Percentiles rank a stretch among this genome's conserved stretches.
phyloP scores from a whole-genome alignment of 129 eudicot genomes.

The Rutidosis leptorrhynchoides region DNA sequence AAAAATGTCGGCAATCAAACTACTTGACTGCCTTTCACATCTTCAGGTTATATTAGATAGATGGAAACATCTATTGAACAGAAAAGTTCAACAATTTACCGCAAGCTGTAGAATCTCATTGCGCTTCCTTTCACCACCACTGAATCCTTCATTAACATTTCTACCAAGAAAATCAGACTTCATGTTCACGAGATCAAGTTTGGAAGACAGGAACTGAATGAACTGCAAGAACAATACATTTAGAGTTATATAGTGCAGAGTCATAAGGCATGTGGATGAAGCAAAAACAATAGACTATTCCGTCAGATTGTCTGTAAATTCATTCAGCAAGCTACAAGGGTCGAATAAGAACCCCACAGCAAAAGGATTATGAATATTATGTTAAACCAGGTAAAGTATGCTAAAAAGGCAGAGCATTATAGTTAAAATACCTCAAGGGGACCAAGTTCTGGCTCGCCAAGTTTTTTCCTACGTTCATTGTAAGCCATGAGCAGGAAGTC shows the following conservation, averaged over 20 bases:
- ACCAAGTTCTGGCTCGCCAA: conserved; percentile 73
- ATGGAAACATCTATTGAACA: background rate
- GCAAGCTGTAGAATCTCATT: conserved; percentile 97
- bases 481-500: conserved; percentile 93
- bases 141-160: conserved; percentile 98
- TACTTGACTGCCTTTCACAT: too few relatives aligned
- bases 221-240: conserved; percentile 50
- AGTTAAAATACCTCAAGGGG: conserved; percentile 71
- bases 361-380: too few relatives aligned
- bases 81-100: conserved; percentile 42
- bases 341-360: too few relatives aligned
- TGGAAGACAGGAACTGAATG: conserved; percentile 68
- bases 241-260: too few relatives aligned
- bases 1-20: too few relatives aligned
- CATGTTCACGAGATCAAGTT: conserved; percentile 82
- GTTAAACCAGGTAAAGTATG: too few relatives aligned
- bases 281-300: too few relatives aligned
- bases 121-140: conserved; percentile 99
- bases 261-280: too few relatives aligned
- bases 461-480: conserved; percentile 84
- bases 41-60: too few relatives aligned
- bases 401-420: background rate
- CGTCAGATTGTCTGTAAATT: too few relatives aligned
- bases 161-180: conserved; percentile 76
- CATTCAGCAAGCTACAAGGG: too few relatives aligned